Evolutionary conservation across 495 filamentous ascomycete species (phyloP), one percentile per base, ranked within the genome.

Genomic region (Xylaria longipes): DNA sequence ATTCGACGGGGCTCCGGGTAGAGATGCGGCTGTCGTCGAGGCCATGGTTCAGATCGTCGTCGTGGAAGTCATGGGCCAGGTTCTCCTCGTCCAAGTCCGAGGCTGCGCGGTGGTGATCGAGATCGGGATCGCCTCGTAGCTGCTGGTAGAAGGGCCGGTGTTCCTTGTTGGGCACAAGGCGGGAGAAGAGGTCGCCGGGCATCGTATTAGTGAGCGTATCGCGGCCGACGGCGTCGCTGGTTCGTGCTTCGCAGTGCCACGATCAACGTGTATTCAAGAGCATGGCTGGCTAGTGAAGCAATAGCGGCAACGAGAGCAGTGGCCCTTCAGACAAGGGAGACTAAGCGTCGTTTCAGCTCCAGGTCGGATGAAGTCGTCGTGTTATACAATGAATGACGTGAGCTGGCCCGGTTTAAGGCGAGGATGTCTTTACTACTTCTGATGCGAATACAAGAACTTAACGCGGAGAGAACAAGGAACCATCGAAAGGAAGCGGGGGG

Each of bases 141-240:
- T 91, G 87, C 72, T 93, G 89, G 81, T 94, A 95, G 52, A 92
- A 88, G 7, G 91, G 92, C 3, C 87, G 89, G 25, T 87, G 89
- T 67, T 87, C 88, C 52, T 76, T 82, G 6, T 89, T 83, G 58
- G 92, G 91, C 31, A 93, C 84, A 61, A 95, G 84, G 37, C 90
- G 89, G 31, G 92, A 94, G 65, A 97, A 86, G 35, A 95, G 81
- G 76, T 93, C 93, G 52, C 93, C 92, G 72, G 92, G 83, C 92
- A 94, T 95, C 50, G 72, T 71, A 20, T 74, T 63, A 70, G 71
- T 76, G 45, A 41, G 63, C 73, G 52, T 63, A 46, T 71, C 68
- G 70, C 69, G 41, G 65, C 61, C 54, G 71, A 65, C 20, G 60
- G 57, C 48, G 65, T 73, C 70, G 57, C 63, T 67, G 62, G 45